Conservation (phyloP, 495 filamentous ascomycete species). For the Aspergillus diversus region DNA sequence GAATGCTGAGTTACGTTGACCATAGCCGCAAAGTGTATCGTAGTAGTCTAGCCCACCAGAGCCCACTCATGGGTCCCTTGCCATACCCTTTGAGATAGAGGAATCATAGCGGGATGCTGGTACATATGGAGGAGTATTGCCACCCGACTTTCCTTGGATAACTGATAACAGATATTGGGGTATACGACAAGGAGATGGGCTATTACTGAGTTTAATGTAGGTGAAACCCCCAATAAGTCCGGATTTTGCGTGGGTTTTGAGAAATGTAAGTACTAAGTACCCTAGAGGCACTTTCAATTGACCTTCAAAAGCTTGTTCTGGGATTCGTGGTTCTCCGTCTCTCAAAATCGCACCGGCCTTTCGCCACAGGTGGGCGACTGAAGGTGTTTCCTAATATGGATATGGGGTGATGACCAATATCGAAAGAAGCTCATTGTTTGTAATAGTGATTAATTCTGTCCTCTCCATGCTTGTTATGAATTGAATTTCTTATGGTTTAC, state of each 20-base stretch:
- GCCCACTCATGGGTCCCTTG: background rate
- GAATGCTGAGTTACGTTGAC: background rate
- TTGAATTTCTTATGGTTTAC: no score
- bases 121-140: background rate
- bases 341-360: no score
- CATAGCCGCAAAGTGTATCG: background rate
- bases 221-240: no score
- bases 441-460: background rate
- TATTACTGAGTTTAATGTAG: background rate
- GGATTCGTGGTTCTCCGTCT: no score
- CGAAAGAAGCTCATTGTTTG: no score
- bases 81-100: background rate
- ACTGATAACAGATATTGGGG: background rate
- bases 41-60: conserved; percentile 1
- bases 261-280: no score
- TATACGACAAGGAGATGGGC: background rate
- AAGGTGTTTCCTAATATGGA: no score
- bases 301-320: no score
- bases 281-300: no score
- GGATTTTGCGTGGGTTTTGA: no score
- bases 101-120: background rate
- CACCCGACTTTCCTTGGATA: background rate
- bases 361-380: no score
- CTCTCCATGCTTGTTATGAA: background rate
- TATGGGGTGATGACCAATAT: no score